These are phyloP conservation scores for Zygoascus bituminiphila DNA, from an alignment of 805 yeast genomes.

Conservation along the genomic window DNA sequence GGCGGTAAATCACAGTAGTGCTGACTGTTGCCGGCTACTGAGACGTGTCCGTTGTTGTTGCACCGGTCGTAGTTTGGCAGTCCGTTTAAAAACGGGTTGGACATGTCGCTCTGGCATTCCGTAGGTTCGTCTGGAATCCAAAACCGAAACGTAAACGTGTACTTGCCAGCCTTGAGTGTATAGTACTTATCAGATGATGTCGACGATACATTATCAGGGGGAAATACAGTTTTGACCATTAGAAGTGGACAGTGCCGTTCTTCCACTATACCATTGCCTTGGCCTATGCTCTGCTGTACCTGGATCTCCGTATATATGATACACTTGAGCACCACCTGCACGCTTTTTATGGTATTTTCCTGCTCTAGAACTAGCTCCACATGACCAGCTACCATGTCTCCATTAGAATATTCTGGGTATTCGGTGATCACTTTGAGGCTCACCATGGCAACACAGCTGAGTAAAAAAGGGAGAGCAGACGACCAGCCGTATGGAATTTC, in stretches of 20 bases:
- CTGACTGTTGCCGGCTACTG: background rate
- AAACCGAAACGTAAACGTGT: conserved; percentile 1
- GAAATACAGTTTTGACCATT: background rate
- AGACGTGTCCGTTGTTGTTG: background rate
- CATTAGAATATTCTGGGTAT: conserved; percentile 1
- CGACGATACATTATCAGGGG: background rate
- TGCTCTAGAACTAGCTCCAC: background rate
- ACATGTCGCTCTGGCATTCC: background rate
- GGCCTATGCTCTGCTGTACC: conserved; percentile 4
- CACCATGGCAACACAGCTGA: background rate
- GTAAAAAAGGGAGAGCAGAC: background rate
- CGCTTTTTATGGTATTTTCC: background rate
- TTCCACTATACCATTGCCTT: conserved; percentile 1
- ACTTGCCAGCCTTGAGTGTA: background rate
- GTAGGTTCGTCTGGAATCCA: background rate
- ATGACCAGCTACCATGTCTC: conserved; percentile 3
- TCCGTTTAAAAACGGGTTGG: background rate
- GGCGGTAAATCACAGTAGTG: conserved; percentile 1
- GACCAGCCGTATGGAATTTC: background rate
- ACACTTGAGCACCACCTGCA: background rate
- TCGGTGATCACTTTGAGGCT: background rate
- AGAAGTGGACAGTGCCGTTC: conserved; percentile 1
- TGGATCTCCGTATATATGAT: background rate
- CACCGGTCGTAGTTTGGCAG: background rate
- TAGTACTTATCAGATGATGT: background rate